phyloP scores from a whole-genome alignment of 1,284 basidiomycete species.

The Austroboletus novae-zelandiae region DNA sequence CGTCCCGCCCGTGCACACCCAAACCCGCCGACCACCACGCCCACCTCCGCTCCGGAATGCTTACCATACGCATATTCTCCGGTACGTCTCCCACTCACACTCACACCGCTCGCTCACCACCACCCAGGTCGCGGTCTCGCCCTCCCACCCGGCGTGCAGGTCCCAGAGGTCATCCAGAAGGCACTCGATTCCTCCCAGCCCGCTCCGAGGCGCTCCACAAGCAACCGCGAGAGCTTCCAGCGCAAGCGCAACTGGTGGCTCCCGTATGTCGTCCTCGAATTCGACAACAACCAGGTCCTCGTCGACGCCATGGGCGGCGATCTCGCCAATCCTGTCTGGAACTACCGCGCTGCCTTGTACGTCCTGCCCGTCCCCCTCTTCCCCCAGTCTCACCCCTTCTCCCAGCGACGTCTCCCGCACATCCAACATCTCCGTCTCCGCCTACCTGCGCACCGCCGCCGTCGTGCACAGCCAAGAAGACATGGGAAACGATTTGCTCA shows the following conservation, averaged over 20 bases:
- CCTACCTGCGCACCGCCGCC: conserved; percentile 75
- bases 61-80: conserved; percentile 86
- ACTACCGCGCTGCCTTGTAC: conserved; percentile 95
- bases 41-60: conserved; percentile 76
- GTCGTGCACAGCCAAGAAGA: conserved; percentile 55
- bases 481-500: conserved; percentile 82
- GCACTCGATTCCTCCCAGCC: conserved; percentile 65
- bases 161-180: conserved; percentile 85
- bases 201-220: conserved; percentile 51
- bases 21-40: conserved; percentile 51
- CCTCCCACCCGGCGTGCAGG: conserved; percentile 67
- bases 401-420: conserved; percentile 80
- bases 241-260: conserved; percentile 94
- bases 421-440: conserved; percentile 87
- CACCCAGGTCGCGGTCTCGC: conserved; percentile 66
- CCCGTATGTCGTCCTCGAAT: conserved; percentile 96
- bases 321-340: conserved; percentile 84
- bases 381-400: conserved; percentile 4
- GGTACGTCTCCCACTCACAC: no score
- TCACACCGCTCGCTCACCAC: no score
- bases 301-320: conserved; percentile 96
- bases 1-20: conserved; percentile 69
- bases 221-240: conserved; percentile 84
- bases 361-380: conserved; percentile 28
- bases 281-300: conserved; percentile 99